Conservation (phyloP, 768 basidiomycete species). For the Vishniacozyma victoriae region DNA sequence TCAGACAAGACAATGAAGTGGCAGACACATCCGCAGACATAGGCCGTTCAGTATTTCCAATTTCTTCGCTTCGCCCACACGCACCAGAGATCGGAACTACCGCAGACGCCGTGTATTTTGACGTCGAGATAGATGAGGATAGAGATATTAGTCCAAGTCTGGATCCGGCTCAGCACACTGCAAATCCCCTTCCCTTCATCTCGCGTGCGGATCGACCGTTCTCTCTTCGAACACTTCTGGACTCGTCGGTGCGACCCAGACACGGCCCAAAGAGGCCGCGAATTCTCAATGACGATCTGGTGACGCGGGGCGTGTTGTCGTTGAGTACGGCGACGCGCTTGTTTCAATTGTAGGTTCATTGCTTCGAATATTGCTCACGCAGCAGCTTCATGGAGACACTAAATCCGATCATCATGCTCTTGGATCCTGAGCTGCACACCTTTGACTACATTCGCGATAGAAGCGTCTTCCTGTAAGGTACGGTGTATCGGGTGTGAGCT, state of each 20-base stretch:
- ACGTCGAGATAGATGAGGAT: neutral
- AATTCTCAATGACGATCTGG: conserved; percentile 1
- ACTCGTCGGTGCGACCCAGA: neutral
- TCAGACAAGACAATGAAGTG: too few species aligned
- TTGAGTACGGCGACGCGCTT: conserved; percentile 6
- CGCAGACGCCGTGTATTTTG: neutral
- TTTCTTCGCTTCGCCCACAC: too few species aligned
- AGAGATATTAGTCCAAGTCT: neutral
- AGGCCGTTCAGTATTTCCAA: too few species aligned
- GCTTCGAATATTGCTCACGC: neutral
- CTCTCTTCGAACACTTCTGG: conserved; percentile 7
- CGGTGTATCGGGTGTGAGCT: too few species aligned
- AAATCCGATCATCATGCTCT: conserved; percentile 82
- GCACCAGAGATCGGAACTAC: too few species aligned
- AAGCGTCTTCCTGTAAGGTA: conserved; percentile 66
- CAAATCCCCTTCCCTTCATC: conserved; percentile 6
- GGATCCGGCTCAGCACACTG: neutral
- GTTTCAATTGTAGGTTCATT: conserved; percentile 6
- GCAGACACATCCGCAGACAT: too few species aligned
- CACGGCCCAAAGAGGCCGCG: neutral
- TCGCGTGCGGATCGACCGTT: conserved; percentile 5
- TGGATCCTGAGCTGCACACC: conserved; percentile 80
- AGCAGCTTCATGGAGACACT: conserved; percentile 64
- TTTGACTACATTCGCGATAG: conserved; percentile 68
- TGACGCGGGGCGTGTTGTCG: conserved; percentile 3